These are phyloP conservation scores for Backusella circina DNA, from an alignment of 192 early-diverging fungal species.

Conservation along the genomic window DNA sequence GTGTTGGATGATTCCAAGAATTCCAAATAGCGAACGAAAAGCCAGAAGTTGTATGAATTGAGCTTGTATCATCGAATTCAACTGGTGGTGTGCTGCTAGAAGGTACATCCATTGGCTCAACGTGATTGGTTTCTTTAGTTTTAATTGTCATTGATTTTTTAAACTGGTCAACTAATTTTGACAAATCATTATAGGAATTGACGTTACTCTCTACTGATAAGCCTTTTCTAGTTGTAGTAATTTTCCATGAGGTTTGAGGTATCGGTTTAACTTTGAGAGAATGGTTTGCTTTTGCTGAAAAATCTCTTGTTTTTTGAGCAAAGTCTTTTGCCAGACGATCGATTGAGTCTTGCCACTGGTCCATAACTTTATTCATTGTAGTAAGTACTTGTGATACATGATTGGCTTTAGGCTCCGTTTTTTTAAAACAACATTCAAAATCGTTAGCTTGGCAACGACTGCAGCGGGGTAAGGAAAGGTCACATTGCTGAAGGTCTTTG, in stretches of 20 bases:
- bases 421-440: constrained; percentile 28
- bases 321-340: constrained; percentile 33
- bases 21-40: constrained; percentile 29
- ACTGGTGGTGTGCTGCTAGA: neutral
- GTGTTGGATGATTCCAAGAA: constrained; percentile 25
- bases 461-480: constrained; percentile 27
- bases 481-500: constrained; percentile 36
- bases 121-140: neutral
- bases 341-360: constrained; percentile 36
- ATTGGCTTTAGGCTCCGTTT: constrained; percentile 33
- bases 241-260: constrained; percentile 33
- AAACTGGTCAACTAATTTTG: constrained; percentile 35
- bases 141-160: constrained; percentile 27
- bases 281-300: constrained; percentile 21
- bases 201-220: constrained; percentile 34
- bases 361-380: constrained; percentile 38
- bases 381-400: constrained; percentile 31
- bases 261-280: constrained; percentile 23
- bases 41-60: constrained; percentile 16
- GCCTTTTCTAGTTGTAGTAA: constrained; percentile 26
- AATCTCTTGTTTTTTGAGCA: constrained; percentile 30
- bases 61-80: constrained; percentile 21
- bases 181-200: constrained; percentile 34
- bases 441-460: constrained; percentile 29
- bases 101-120: neutral